A percentile compares a stretch with the other conserved stretches of the same genome.
phyloP scores from a whole-genome alignment of 768 basidiomycete species.

The Megacollybia marginata region DNA sequence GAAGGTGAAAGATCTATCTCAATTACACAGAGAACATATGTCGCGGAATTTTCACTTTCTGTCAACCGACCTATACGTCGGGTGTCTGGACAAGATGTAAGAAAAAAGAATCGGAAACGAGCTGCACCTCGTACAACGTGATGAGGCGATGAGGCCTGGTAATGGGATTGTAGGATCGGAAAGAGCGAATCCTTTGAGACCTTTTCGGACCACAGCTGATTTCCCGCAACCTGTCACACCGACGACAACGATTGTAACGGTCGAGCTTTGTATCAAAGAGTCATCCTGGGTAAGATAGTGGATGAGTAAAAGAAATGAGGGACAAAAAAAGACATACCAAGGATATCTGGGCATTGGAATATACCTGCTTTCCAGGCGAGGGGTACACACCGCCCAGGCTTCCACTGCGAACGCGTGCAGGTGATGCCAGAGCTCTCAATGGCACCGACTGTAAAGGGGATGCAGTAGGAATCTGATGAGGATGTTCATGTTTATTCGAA shows the following conservation, averaged over 20 bases:
- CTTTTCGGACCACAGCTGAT: conserved; percentile 71
- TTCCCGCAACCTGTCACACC: conserved; percentile 81
- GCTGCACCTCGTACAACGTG: conserved; percentile 27
- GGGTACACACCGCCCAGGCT: conserved; percentile 42
- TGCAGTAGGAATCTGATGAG: conserved; percentile 28
- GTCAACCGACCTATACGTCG: conserved; percentile 26
- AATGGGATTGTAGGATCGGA: conserved; percentile 33
- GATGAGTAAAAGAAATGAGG: not conserved
- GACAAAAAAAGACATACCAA: conserved; percentile 11
- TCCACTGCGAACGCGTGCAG: conserved; percentile 52
- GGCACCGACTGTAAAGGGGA: conserved; percentile 31
- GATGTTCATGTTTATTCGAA: conserved; percentile 30
- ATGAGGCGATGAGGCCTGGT: conserved; percentile 23
- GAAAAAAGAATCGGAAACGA: conserved; percentile 4
- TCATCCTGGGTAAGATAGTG: conserved; percentile 6
- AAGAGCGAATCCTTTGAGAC: conserved; percentile 56
- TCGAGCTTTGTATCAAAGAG: conserved; percentile 13
- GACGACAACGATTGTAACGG: conserved; percentile 66
- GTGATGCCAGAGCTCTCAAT: conserved; percentile 19
- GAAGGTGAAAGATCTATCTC: conserved; percentile 43
- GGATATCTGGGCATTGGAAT: conserved; percentile 27
- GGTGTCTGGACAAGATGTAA: conserved; percentile 18
- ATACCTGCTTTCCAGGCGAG: conserved; percentile 19
- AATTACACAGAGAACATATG: conserved; percentile 41
- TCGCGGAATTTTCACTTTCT: conserved; percentile 30